phyloP scores from a whole-genome alignment of 2,329 filamentous ascomycete genomes.

The Cryphonectria nitschkei region DNA sequence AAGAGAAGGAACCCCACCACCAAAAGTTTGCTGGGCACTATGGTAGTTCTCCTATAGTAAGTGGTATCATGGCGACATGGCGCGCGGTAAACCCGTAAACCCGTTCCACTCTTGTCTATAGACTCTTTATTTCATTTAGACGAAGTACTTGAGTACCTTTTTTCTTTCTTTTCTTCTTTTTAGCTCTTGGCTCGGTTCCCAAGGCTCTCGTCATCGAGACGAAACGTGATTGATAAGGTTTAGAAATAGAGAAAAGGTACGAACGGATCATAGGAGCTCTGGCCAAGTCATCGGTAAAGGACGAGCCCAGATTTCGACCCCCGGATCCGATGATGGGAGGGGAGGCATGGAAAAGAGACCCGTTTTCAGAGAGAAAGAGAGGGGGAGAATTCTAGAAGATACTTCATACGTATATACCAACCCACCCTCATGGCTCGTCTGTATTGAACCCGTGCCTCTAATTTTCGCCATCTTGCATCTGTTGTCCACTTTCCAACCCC shows the following conservation, averaged over 20 bases:
- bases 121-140: too few species aligned
- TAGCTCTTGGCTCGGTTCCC: too few species aligned
- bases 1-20: not conserved
- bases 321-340: not conserved
- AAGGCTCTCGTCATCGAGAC: not conserved
- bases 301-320: not conserved
- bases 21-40: not conserved
- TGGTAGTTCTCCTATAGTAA: too few species aligned
- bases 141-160: too few species aligned
- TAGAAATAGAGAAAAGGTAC: not conserved
- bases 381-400: conserved; percentile 11
- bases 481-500: not conserved
- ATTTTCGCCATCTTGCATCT: not conserved
- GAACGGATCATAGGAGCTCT: not conserved
- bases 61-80: not conserved
- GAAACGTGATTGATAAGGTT: not conserved
- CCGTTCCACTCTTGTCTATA: not conserved
- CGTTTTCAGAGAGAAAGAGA: not conserved
- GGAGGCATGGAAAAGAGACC: not conserved
- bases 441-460: not conserved
- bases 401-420: conserved; percentile 9
- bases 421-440: not conserved
- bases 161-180: too few species aligned
- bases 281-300: not conserved
- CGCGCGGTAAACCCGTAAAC: not conserved